Evolutionary conservation across 345 rosid genomes (phyloP).

Genomic region (Isatis tinctoria): DNA sequence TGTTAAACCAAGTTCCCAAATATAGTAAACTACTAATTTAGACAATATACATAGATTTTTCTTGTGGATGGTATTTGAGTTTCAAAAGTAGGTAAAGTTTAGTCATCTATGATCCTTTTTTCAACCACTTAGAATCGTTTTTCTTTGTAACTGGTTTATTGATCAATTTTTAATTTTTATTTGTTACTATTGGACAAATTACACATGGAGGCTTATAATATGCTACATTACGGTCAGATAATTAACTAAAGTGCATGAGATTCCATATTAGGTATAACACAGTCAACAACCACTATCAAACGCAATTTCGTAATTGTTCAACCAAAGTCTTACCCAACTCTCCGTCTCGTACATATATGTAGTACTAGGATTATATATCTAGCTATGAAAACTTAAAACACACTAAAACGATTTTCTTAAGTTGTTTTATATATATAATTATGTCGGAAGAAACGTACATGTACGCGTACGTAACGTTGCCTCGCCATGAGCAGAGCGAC

Average conservation of each 20-base stretch:
- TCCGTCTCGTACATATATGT: background rate
- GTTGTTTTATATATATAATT: background rate
- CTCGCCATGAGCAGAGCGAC: conserved; percentile 9
- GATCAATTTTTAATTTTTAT: background rate
- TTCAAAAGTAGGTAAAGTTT: background rate
- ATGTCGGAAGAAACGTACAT: conserved; percentile 26
- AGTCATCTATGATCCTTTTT: background rate
- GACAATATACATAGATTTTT: background rate
- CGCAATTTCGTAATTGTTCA: conserved; percentile 26
- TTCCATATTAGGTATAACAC: conserved; percentile 31
- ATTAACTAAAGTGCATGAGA: background rate
- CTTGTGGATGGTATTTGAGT: background rate
- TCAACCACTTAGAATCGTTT: background rate
- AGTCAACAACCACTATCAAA: conserved; percentile 24
- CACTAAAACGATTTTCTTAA: background rate
- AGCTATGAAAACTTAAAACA: background rate
- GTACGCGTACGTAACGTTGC: conserved; percentile 4
- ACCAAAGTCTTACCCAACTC: conserved; percentile 26
- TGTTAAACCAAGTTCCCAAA: background rate
- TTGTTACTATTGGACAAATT: background rate
- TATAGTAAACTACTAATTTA: conserved; percentile 14
- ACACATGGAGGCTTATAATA: background rate
- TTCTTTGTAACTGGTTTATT: background rate
- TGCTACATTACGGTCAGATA: background rate
- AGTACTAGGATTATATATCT: background rate